phyloP scores from a whole-genome alignment of 192 early-diverging fungal genomes.

The Coemansia sp. region DNA sequence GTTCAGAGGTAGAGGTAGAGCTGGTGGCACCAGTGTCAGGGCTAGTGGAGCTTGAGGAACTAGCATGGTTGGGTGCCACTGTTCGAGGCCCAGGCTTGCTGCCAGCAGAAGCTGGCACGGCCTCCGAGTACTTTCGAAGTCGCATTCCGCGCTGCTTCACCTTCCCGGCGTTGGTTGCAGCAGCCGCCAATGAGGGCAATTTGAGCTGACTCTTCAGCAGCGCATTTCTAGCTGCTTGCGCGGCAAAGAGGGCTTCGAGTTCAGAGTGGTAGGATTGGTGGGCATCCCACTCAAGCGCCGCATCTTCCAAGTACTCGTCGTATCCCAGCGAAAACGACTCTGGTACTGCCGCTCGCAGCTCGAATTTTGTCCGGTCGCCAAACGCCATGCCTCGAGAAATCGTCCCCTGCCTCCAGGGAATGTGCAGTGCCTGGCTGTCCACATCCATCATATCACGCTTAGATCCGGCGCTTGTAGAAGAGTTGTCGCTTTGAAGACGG shows the following conservation, averaged over 20 bases:
- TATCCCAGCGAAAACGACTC: slow-evolving; percentile 48
- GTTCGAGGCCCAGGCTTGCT: background rate
- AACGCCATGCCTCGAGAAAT: background rate
- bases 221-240: slow-evolving; percentile 31
- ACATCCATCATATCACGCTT: slow-evolving; percentile 12
- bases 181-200: background rate
- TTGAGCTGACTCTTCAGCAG: background rate
- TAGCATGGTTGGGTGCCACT: background rate
- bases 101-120: slow-evolving; percentile 6
- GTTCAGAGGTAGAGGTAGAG: background rate
- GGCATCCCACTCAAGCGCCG: slow-evolving; percentile 49
- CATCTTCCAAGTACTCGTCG: slow-evolving; percentile 59
- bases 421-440: slow-evolving; percentile 28
- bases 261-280: slow-evolving; percentile 48
- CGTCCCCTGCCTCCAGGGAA: slow-evolving; percentile 36
- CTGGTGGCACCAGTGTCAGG: background rate
- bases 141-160: slow-evolving; percentile 36
- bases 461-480: background rate
- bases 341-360: slow-evolving; percentile 25
- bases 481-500: slow-evolving; percentile 34
- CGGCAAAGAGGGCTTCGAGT: slow-evolving; percentile 38
- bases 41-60: background rate
- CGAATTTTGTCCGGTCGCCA: slow-evolving; percentile 16
- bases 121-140: slow-evolving; percentile 54
- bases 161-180: background rate